phyloP scores from a whole-genome alignment of 176 grass and related monocot genomes.

The Olyra latifolia region DNA sequence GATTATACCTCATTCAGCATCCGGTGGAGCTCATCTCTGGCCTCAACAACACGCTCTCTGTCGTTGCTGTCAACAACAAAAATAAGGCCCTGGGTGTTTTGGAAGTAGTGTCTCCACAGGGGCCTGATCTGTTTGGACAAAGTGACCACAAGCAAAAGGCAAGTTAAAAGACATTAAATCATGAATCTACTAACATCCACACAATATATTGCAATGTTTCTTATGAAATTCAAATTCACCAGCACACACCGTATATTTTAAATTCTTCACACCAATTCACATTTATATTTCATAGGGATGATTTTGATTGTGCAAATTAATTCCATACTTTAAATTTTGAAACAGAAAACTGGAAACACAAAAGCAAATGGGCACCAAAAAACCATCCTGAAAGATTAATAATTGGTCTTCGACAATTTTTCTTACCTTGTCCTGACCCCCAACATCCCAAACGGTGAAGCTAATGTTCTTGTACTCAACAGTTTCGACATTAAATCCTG shows the following conservation, averaged over 20 bases:
- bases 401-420: not conserved
- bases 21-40: conserved; percentile 85
- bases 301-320: not conserved
- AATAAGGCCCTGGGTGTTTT: conserved; percentile 94
- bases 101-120: conserved; percentile 92
- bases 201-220: not conserved
- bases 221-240: not conserved
- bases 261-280: not conserved
- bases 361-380: not conserved
- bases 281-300: not conserved
- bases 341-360: not conserved
- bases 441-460: conserved; percentile 67
- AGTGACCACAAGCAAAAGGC: not conserved
- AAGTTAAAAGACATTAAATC: not conserved
- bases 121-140: conserved; percentile 70
- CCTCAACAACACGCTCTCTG: conserved; percentile 89
- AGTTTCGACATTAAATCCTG: conserved; percentile 70
- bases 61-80: conserved; percentile 92
- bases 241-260: not conserved
- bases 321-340: not conserved
- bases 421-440: conserved; percentile 61
- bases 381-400: not conserved
- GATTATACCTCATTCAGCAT: conserved; percentile 74
- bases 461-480: conserved; percentile 74
- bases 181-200: not conserved